These are phyloP conservation scores for Gillenia trifoliata DNA, from an alignment of 306 rosid genomes.

Conservation along the genomic window DNA sequence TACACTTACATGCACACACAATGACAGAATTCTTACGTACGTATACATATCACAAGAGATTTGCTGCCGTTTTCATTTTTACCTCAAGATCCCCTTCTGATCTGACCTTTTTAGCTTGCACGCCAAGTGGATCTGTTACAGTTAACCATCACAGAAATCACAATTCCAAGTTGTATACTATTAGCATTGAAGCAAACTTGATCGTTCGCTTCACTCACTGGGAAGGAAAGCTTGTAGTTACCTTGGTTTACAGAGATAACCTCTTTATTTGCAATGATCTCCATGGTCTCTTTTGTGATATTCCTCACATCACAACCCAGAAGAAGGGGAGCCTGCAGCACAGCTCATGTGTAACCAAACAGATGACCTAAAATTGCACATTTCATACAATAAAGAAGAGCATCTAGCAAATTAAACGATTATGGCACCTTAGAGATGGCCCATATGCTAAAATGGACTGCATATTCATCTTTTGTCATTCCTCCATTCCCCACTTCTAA, in stretches of 20 bases:
- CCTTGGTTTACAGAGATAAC: constrained; percentile 90
- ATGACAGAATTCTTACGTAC: neutral
- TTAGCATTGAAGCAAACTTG: neutral
- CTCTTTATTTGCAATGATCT: constrained; percentile 62
- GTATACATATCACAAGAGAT: neutral
- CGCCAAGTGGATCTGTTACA: constrained; percentile 65
- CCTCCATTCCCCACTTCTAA: constrained; percentile 98
- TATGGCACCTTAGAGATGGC: constrained; percentile 80
- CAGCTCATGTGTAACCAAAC: constrained; percentile 11
- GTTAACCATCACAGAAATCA: neutral
- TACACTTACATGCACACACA: neutral
- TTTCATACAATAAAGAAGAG: neutral
- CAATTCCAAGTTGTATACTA: neutral
- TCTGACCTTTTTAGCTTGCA: constrained; percentile 86
- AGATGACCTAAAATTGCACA: neutral
- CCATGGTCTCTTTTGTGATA: constrained; percentile 61
- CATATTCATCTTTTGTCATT: constrained; percentile 76
- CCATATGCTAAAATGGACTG: constrained; percentile 94
- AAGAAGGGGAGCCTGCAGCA: constrained; percentile 91
- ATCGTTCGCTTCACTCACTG: neutral
- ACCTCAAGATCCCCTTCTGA: constrained; percentile 88
- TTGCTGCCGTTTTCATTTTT: neutral
- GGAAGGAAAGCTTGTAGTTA: neutral
- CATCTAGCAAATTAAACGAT: neutral
- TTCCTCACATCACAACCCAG: constrained; percentile 90